Base-by-base conservation (phyloP, 805 yeast species). In the Zygotorulaspora sp. region DNA sequence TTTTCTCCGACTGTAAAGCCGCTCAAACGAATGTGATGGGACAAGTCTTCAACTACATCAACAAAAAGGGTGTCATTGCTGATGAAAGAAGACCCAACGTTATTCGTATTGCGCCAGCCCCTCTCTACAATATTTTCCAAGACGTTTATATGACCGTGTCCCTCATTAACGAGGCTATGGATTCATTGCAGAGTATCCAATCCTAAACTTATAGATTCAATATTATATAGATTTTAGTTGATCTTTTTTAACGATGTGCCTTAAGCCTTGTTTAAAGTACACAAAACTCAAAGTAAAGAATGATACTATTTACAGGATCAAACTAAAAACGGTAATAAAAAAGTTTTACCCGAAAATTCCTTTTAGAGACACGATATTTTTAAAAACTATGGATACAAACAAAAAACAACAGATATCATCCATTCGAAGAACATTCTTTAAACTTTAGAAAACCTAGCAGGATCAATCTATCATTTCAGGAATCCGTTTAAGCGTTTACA, bases 41-140 rank as follows among this genome's bases (percentile, higher is more conserved):
- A 38, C 52, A 57, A 15, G 77, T 86, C 2, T 71, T 74, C 41
- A 48, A 54, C 2, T 65, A 67, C 42, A 55, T 89, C 44, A 66
- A 65, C 22, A 53, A 67, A 8, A 47, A 60, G 4, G 96, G 87
- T 2, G 76, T 86, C 1, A 74, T 89, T 16, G 83, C 86, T 40
- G 97, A 89, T 58, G 96, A 89, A 55, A 72, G 97, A 56, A 71
- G 86, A 55, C 97, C 97, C 1, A 78, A 79, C 55, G 97, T 88
- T n/a, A 77, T 90, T 26, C 68, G 97, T 41, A 55, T 89, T n/a
- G 90, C 95, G 0, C 96, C 97, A 6, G 68, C 75, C 2, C 92
- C 96, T 0, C 67, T 87, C 32, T 89, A 89, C 65, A 89, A 87
- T 53, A 76, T 83, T 1, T 83, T 83, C 49, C 62, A 56, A 29